Evolutionary conservation across 371 early-diverging fungal species (phyloP), one percentile per base, ranked within the genome.

Genomic region (Dichotomocladium elegans): DNA sequence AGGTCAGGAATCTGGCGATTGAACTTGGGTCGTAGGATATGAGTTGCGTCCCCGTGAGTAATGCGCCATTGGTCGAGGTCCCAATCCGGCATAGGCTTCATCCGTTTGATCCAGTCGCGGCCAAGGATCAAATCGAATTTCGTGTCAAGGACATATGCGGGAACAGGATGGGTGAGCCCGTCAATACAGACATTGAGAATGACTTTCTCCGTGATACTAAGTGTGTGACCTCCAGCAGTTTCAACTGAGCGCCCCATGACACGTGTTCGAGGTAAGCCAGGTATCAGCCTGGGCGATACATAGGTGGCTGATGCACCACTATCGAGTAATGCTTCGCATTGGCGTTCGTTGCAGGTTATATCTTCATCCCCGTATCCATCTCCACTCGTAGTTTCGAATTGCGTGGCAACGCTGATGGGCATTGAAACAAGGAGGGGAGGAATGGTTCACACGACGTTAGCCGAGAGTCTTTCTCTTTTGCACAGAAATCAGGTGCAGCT

Each of bases 31-130:
- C 45, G 5, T 44, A 44, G 10, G 4, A 17, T 24, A 26, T 44
- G 19, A 33, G 14, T n/a, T 10, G 8, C 10, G 8, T 44, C 21
- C 11, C 29, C 19, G 45, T 28, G 11, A 11, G 27, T 27, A 9
- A 44, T 15, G 14, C 29, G 17, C 45, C 45, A 44, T 4, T 11
- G 26, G 21, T 44, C 45, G 26, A 15, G 14, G 29, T 44, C 45
- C 45, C 45, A 44, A 44, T 44, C 21, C 26, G 27, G 45, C 29
- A 44, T 22, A 24, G 51, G 51, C n/a, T 37, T 50, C 29, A 50
- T 30, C 3, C 37, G 21, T n/a, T 47, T 30, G 25, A 54, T 22
- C 40, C 19, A 47, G 12, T 27, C 34, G 8, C 22, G 47, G 4
- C 29, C 47, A 12, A 47, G 27, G 47, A 47, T 27, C 1, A 47